These are phyloP conservation scores for Lentinula sp. DNA, from an alignment of 768 basidiomycete species.

Conservation along the genomic window DNA sequence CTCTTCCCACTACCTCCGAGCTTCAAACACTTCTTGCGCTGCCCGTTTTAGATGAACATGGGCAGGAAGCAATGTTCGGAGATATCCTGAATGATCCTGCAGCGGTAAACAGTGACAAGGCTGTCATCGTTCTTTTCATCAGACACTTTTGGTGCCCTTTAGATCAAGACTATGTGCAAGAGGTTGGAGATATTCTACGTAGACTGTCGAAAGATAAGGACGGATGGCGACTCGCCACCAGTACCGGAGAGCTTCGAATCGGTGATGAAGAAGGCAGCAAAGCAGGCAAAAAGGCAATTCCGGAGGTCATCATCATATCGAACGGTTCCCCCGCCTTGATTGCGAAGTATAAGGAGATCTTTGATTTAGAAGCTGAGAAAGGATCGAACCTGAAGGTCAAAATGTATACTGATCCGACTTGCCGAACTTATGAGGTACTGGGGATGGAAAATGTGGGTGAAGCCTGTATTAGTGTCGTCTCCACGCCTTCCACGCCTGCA, in stretches of 20 bases:
- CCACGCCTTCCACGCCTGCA: not conserved
- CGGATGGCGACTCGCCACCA: constrained; percentile 28
- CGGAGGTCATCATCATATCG: constrained; percentile 65
- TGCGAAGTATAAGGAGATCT: constrained; percentile 71
- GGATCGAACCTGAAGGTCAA: constrained; percentile 44
- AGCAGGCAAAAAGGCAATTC: not conserved
- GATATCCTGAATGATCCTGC: constrained; percentile 12
- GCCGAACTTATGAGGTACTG: constrained; percentile 62
- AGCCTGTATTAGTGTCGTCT: not conserved
- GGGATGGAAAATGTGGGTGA: constrained; percentile 49
- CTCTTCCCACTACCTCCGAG: not conserved
- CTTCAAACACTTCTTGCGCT: not conserved
- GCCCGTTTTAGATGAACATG: not conserved
- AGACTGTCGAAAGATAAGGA: constrained; percentile 47
- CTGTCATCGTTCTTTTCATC: constrained; percentile 77
- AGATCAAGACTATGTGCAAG: constrained; percentile 77
- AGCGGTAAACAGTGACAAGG: constrained; percentile 14
- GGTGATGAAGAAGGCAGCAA: not conserved
- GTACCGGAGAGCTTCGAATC: constrained; percentile 26
- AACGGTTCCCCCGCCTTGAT: constrained; percentile 77
- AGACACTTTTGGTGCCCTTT: constrained; percentile 86
- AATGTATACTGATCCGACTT: constrained; percentile 75
- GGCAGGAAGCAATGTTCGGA: not conserved
- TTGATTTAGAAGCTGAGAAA: constrained; percentile 26
- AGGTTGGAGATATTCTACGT: not conserved